Evolutionary conservation across 2,329 filamentous ascomycete species (phyloP), one percentile per base, ranked within the genome.

Genomic region (Mycogone perniciosa): DNA sequence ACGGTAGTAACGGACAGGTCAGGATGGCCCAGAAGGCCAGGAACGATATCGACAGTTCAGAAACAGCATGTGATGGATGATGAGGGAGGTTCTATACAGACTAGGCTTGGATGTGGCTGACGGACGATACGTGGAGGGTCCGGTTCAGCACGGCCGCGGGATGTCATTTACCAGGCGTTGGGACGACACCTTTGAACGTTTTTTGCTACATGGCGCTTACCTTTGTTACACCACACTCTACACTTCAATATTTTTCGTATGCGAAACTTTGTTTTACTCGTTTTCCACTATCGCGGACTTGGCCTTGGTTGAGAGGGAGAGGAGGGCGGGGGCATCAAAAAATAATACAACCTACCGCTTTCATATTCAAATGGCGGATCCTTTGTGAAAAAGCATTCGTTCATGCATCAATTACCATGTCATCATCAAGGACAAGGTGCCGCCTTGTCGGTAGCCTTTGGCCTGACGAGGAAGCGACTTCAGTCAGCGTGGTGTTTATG

Each of bases 1-100:
- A 64, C 73, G 74, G 59, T 79, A 40, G 46, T 44, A 38, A 31
- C 29, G 11, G 39, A 35, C 30, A 11, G 33, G 33, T 35, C 33
- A 3, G 33, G 33, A 8, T 48, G 41, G 37, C 37, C 31, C 35
- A 20, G 35, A 29, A 33, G n/a, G 2, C 6, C 13, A 26, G 6
- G 29, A 27, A 13, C n/a, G 40, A 6, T 11, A 38, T 41, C 20
- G 20, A 20, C 20, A 20, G 20, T 20, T 20, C 20, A 20, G 20
- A 20, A 20, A 20, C 20, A 20, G 20, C 20, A 20, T 20, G 20
- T 20, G 20, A 20, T 20, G 20, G 20, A 20, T 20, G 20, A 20
- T 20, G 20, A 20, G 20, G 20, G 20, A 20, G 20, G 20, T 20
- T 20, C 20, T 20, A 20, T 20, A 20, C n/a, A 20, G 20, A 20